Conservation (phyloP, 2,329 filamentous ascomycete genomes). For the Phialophora macrospora region DNA sequence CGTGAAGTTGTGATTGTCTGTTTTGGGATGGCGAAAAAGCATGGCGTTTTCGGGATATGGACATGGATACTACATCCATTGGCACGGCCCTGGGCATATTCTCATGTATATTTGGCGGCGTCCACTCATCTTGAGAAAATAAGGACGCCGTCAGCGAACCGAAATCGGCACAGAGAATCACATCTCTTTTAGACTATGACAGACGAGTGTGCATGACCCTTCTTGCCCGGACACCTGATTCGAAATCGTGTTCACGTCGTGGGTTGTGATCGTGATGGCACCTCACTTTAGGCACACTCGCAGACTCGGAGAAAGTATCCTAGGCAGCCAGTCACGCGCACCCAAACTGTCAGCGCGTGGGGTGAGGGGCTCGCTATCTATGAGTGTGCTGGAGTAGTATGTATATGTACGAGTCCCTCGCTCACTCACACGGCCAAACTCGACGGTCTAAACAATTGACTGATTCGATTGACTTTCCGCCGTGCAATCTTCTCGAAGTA, state of each 20-base stretch:
- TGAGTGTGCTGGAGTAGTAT: not conserved
- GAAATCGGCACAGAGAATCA: not conserved
- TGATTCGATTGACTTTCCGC: not conserved
- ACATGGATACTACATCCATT: not conserved
- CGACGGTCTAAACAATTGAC: not conserved
- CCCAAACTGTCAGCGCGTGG: constrained; percentile 2
- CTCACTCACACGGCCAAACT: not conserved
- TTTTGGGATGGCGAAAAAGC: not conserved
- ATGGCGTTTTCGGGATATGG: not conserved
- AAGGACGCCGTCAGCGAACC: not conserved
- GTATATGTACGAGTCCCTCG: too few species aligned
- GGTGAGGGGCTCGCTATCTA: not conserved
- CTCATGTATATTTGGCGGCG: not conserved
- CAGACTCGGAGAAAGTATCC: not conserved
- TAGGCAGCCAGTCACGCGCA: not conserved
- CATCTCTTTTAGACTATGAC: not conserved
- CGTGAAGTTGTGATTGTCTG: constrained; percentile 26
- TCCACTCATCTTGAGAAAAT: not conserved
- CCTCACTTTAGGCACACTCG: not conserved
- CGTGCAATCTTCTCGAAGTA: too few species aligned
- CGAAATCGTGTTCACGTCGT: not conserved
- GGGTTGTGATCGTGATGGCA: not conserved
- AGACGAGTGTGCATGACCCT: not conserved
- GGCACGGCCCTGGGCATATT: not conserved
- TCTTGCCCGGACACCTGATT: not conserved